Percentiles rank a stretch among this genome's conserved stretches.
These are phyloP conservation scores for Globisporangium nagaii DNA, from an alignment of 352 stramenopile genomes.

Conservation along the genomic window DNA sequence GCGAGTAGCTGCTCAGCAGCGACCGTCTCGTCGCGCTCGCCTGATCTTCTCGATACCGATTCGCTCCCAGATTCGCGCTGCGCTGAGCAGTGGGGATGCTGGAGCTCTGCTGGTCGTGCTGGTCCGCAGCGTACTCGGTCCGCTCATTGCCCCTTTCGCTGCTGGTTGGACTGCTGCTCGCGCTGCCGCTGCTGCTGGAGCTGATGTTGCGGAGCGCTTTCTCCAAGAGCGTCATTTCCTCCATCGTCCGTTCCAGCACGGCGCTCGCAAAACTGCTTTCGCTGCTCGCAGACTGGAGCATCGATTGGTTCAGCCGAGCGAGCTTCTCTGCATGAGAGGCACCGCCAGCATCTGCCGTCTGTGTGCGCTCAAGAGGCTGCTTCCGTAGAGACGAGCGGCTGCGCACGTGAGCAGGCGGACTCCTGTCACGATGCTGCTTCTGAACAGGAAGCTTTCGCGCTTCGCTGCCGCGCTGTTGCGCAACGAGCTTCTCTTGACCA, in stretches of 20 bases:
- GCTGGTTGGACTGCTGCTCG: not conserved
- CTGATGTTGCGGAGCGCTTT: conserved; percentile 64
- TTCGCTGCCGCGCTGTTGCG: not conserved
- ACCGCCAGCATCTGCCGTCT: not conserved
- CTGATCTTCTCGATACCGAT: not conserved
- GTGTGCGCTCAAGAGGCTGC: not conserved
- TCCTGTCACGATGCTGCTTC: not conserved
- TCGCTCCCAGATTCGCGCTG: not conserved
- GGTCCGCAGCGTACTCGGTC: not conserved
- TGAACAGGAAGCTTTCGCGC: too few relatives aligned
- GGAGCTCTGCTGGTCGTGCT: not conserved
- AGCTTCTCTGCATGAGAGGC: not conserved
- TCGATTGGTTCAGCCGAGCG: conserved; percentile 11
- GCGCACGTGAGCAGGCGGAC: not conserved
- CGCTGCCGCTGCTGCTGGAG: conserved; percentile 43
- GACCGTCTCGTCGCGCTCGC: not conserved
- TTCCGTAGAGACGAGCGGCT: not conserved
- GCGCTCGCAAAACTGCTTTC: conserved; percentile 33
- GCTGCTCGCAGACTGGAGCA: conserved; percentile 21
- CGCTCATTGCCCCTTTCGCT: not conserved
- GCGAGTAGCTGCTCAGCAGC: not conserved
- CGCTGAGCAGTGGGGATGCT: not conserved
- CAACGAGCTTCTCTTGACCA: not conserved
- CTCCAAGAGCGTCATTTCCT: conserved; percentile 60
- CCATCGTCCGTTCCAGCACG: conserved; percentile 44